These are phyloP conservation scores for Phialemoniopsis sp. DNA, from an alignment of 2,329 filamentous ascomycete genomes.

Conservation along the genomic window DNA sequence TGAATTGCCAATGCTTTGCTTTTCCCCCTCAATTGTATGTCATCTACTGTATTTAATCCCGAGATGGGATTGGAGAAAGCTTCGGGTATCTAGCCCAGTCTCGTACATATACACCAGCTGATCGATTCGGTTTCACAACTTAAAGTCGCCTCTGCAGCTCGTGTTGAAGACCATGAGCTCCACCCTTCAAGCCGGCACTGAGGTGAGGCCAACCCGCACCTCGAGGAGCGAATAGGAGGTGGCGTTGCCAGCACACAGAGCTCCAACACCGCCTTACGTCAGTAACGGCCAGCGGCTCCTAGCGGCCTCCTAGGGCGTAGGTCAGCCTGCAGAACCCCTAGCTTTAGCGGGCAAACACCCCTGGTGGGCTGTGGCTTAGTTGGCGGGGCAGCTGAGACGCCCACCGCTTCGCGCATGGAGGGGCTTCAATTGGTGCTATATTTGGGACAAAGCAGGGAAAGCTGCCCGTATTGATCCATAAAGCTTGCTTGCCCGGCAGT, in stretches of 20 bases:
- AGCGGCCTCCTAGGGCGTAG: too few species aligned
- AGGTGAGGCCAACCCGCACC: conserved; percentile 2
- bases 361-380: conserved; percentile 6
- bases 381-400: conserved; percentile 6
- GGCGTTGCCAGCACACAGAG: not conserved
- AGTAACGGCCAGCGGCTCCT: too few species aligned
- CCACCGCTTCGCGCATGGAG: not conserved
- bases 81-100: not conserved
- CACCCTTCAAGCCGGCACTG: not conserved
- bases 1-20: too few species aligned
- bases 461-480: not conserved
- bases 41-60: too few species aligned
- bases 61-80: too few species aligned
- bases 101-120: not conserved
- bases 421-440: not conserved
- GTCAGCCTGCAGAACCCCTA: too few species aligned
- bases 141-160: not conserved
- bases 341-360: not conserved
- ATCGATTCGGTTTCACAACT: not conserved
- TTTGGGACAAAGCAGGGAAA: not conserved
- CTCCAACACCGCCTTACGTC: not conserved
- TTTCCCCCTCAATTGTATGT: too few species aligned
- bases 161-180: not conserved
- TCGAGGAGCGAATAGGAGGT: conserved; percentile 4
- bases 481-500: not conserved